These are phyloP conservation scores for Coemansia pectinata DNA, from an alignment of 192 early-diverging fungal species.

Conservation along the genomic window DNA sequence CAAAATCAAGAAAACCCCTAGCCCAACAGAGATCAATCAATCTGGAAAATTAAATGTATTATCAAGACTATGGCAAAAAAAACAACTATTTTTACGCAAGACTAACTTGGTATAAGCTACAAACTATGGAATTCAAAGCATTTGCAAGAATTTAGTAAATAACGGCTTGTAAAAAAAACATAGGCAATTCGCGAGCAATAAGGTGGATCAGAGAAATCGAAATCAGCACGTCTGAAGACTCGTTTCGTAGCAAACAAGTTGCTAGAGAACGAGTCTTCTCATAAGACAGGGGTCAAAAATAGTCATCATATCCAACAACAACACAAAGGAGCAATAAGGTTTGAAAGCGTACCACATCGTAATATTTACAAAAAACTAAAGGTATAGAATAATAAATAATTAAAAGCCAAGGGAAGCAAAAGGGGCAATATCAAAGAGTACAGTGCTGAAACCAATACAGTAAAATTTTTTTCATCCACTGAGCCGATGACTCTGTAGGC, in stretches of 20 bases:
- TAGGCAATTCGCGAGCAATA: neutral
- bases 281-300: slow-evolving; percentile 12
- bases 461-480: neutral
- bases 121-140: neutral
- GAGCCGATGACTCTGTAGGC: neutral
- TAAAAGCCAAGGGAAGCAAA: neutral
- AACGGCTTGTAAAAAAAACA: neutral
- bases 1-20: slow-evolving; percentile 11
- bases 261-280: neutral
- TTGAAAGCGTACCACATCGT: neutral
- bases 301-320: slow-evolving; percentile 8
- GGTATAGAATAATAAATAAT: neutral
- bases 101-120: neutral
- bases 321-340: neutral
- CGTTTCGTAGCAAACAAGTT: neutral
- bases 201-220: neutral
- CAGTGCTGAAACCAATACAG: neutral
- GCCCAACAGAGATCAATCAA: slow-evolving; percentile 4
- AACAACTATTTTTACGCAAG: too few species aligned
- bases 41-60: neutral
- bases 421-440: neutral
- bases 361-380: neutral
- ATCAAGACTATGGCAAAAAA: neutral
- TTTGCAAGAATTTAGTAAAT: neutral
- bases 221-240: slow-evolving; percentile 6